Evolutionary conservation across 805 yeast genomes (phyloP), one percentile per base, ranked within the genome.

Genomic region (Wickerhamiella sergipiensis): DNA sequence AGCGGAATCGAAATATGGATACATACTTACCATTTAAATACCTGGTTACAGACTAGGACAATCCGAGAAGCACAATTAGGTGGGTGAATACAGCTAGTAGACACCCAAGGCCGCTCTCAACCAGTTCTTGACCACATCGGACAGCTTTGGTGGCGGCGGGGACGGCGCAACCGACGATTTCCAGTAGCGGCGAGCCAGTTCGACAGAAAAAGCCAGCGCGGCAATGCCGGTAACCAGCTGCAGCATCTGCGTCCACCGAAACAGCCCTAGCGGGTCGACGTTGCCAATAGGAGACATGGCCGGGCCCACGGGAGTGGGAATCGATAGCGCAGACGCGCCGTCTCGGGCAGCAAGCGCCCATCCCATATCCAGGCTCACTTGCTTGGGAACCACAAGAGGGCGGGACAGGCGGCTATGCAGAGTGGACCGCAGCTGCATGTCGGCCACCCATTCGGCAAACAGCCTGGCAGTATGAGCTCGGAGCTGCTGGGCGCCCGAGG

Each of bases 241-340:
- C 26, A 46, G 19, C 23, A 44, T 43, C 5, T 51, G 31, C 18
- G 51, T 47, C 59, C 59, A 57, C 8, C 50, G 45, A 17, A 53
- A 49, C 12, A 59, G 48, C 18, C 57, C 54, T n/a, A 59, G 51
- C 18, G 62, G 62, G 40, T 59, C 62, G 18, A 59, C 47, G 49
- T 54, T 56, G 19, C 52, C 56, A 23, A 59, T 59, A 17, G 57
- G 54, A 21, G 45, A 47, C 42, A 59, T 46, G 15, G 53, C 45
- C 51, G 31, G 49, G 15, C 24, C 24, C 12, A 22, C 15, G 21
- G 23, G 24, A 4, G 44, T 19, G n/a, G 43, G 31, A 5, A 22
- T 21, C 3, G 31, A 6, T 33, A 24, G 7, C 45, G 40, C 40
- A 6, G 40, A 15, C 7, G 7, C 10, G 15, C 19, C 43, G 18